phyloP scores from a whole-genome alignment of 257 asterid species.

The Nicotiana tomentosiformis region DNA sequence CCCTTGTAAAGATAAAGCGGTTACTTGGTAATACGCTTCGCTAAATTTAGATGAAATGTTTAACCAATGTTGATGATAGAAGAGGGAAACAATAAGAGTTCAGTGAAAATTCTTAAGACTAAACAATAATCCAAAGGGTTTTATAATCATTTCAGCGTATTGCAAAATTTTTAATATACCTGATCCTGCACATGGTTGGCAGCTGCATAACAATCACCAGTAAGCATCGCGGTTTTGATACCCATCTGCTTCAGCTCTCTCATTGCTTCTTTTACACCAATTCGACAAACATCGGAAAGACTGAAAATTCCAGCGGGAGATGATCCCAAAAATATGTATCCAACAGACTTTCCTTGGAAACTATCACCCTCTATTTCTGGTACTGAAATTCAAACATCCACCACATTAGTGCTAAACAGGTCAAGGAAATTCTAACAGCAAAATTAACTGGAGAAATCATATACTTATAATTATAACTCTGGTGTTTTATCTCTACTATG shows the following conservation, averaged over 20 bases:
- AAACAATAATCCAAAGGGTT: background rate
- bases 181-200: constrained; percentile 68
- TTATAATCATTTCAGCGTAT: background rate
- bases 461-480: background rate
- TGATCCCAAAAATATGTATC: constrained; percentile 58
- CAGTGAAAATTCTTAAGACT: background rate
- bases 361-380: constrained; percentile 46
- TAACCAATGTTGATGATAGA: background rate
- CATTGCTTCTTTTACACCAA: constrained; percentile 79
- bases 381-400: constrained; percentile 30
- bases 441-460: background rate
- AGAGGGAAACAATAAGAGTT: background rate
- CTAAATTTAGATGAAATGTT: background rate
- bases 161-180: constrained; percentile 25
- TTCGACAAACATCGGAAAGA: constrained; percentile 70
- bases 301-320: constrained; percentile 50
- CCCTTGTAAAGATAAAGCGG: background rate
- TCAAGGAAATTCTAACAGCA: background rate
- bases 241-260: constrained; percentile 52
- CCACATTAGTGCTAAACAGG: background rate
- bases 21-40: background rate
- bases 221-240: constrained; percentile 73
- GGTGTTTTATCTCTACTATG: background rate
- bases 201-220: constrained; percentile 75
- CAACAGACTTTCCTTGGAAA: constrained; percentile 53